Evolutionary conservation across 306 rosid species (phyloP).

Genomic region (Comarum palustre): DNA sequence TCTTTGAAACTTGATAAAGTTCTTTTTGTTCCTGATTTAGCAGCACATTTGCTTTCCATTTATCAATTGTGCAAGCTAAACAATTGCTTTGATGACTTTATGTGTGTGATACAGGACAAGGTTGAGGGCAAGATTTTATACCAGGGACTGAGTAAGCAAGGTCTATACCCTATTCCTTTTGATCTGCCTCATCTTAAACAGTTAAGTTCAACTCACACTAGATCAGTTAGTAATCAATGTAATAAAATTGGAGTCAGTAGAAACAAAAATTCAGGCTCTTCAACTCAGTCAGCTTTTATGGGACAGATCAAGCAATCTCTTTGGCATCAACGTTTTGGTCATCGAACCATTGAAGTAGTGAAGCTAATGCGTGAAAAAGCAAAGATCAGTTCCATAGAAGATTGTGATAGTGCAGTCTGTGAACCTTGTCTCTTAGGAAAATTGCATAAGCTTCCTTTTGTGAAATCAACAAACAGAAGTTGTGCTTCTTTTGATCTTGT

Average conservation of each 20-base stretch:
- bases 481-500: too few species aligned
- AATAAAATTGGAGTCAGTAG: too few species aligned
- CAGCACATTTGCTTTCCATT: too few species aligned
- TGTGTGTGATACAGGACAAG: background rate
- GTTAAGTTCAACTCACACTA: too few species aligned
- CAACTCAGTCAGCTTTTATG: background rate
- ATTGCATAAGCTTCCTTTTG: too few species aligned
- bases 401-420: background rate
- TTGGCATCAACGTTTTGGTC: background rate
- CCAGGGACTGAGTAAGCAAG: background rate
- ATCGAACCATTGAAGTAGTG: background rate
- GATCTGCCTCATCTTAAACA: background rate
- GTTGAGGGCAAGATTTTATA: background rate
- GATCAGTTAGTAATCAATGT: too few species aligned
- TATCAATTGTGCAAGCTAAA: too few species aligned
- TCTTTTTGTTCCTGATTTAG: too few species aligned
- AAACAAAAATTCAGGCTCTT: too few species aligned
- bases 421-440: background rate
- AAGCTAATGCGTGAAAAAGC: background rate
- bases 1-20: too few species aligned
- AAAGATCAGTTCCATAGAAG: background rate
- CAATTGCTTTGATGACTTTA: too few species aligned
- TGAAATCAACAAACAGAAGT: too few species aligned
- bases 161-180: background rate
- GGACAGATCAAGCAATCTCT: background rate